phyloP scores from a whole-genome alignment of 257 asterid genomes.

The Solanum acaule region DNA sequence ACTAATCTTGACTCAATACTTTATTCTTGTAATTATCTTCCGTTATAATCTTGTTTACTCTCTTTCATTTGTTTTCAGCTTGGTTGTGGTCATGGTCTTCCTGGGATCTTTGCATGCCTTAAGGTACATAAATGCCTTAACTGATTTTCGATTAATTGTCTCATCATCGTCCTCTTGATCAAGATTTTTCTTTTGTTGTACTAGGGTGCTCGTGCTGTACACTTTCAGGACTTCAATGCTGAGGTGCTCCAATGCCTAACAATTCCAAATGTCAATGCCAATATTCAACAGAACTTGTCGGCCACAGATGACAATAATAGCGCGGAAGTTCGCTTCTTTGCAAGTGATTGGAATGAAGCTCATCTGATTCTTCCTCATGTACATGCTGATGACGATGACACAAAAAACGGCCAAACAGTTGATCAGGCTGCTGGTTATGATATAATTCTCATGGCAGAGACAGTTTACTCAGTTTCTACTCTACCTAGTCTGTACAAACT shows the following conservation, averaged over 20 bases:
- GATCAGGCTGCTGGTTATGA: slow-evolving; percentile 46
- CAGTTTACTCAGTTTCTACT: slow-evolving; percentile 76
- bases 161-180: not conserved
- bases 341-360: slow-evolving; percentile 93
- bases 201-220: slow-evolving; percentile 72
- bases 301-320: slow-evolving; percentile 2
- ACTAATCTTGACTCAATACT: not conserved
- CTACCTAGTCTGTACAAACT: slow-evolving; percentile 61
- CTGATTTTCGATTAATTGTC: not conserved
- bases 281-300: slow-evolving; percentile 28
- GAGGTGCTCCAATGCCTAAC: slow-evolving; percentile 85
- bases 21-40: not conserved
- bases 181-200: not conserved
- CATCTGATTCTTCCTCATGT: slow-evolving; percentile 40
- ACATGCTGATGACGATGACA: slow-evolving; percentile 7
- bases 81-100: slow-evolving; percentile 99
- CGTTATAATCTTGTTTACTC: not conserved
- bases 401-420: not conserved
- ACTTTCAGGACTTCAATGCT: slow-evolving; percentile 92
- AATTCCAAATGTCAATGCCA: slow-evolving; percentile 73
- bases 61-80: slow-evolving; percentile 43
- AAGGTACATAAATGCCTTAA: slow-evolving; percentile 32
- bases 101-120: slow-evolving; percentile 75
- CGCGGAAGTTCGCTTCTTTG: slow-evolving; percentile 61
- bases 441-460: slow-evolving; percentile 92